Base-by-base conservation (phyloP, 208 protist genomes). In the Crithidia thermophila region DNA sequence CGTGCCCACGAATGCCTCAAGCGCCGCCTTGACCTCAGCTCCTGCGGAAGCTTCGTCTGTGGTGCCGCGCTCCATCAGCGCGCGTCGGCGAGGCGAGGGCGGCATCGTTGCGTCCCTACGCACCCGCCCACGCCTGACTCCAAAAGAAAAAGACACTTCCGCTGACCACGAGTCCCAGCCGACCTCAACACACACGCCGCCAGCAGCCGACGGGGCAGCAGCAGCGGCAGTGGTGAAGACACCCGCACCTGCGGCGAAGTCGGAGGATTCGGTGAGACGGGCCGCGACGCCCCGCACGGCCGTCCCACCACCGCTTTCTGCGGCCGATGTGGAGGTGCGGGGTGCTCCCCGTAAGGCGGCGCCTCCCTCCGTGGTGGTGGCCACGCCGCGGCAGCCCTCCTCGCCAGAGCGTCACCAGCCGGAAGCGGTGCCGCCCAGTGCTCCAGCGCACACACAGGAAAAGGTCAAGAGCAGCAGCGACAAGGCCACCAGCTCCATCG, bases 91-190 rank as follows among this genome's bases (percentile, higher is more conserved):
- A 16, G 8, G 34, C 31, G 58, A 64, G 18, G 58, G 33, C 14
- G 58, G 58, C 58, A 21, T 31, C n/a, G 43, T 64, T 14, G 58
- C 43, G 0, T 64, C 58, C 0, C 33, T 64, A 4, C 58, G 58
- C n/a, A 33, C 23, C 18, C 58, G 58, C 30, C 58, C 58, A 30
- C 58, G 58, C 31, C 43, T 64, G n/a, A 53, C 43, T 21, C 58
- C 58, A 14, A 51, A 42, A 11, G 52, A 64, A 31, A n/a, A n/a
- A n/a, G n/a, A n/a, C n/a, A n/a, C n/a, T n/a, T n/a, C n/a, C n/a
- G n/a, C n/a, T n/a, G n/a, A n/a, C n/a, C n/a, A n/a, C n/a, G n/a
- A n/a, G n/a, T n/a, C n/a, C n/a, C n/a, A n/a, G n/a, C n/a, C n/a
- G n/a, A n/a, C n/a, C n/a, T n/a, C 51, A 10, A 16, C 51, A 57